Evolutionary conservation across 108 stramenopile species (phyloP), one percentile per base, ranked within the genome.

Genomic region (Schizochytrium sp.): DNA sequence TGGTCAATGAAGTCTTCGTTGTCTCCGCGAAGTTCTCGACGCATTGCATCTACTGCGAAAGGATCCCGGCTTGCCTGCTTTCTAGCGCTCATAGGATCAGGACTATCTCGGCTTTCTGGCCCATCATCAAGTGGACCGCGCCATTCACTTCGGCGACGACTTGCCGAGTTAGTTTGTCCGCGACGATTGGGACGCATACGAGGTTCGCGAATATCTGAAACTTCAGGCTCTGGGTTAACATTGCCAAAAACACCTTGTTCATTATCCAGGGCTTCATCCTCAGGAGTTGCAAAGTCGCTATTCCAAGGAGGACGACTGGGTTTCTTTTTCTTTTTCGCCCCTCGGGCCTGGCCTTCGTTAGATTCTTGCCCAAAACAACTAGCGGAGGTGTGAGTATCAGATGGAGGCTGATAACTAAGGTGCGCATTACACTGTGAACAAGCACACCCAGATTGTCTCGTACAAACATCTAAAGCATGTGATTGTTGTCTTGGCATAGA

Each of bases 1-100:
- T 83, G 76, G 28, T 42, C 28, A 53, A 83, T 83, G 28, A 83
- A 83, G 53, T 83, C 76, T 10, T n/a, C 76, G 50, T n/a, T 40
- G 13, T 55, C 76, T 13, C 76, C 76, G 10, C 76, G 76, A 10
- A 83, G 53, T 40, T 83, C 76, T 13, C 53, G 50, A 5, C 76
- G 76, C 76, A 83, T 83, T 53, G 49, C 64, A 44, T 69, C 28
- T 44, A 15, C 15, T 38, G 12, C 10, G 28, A 15, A 8, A 8
- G 10, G 64, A 38, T 15, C 64, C 10, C 28, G 7, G 5, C 12
- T 13, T 38, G 64, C 42, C 64, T 69, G 64, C 64, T 15, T 15
- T 7, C 64, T 38, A 8, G 12, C 64, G 28, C 64, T 69, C 28
- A 28, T 12, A 8, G 64, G 64, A 38, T 69, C 64, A 38, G 64